Evolutionary conservation across 345 rosid species (phyloP).

Genomic region (Psidium guajava): DNA sequence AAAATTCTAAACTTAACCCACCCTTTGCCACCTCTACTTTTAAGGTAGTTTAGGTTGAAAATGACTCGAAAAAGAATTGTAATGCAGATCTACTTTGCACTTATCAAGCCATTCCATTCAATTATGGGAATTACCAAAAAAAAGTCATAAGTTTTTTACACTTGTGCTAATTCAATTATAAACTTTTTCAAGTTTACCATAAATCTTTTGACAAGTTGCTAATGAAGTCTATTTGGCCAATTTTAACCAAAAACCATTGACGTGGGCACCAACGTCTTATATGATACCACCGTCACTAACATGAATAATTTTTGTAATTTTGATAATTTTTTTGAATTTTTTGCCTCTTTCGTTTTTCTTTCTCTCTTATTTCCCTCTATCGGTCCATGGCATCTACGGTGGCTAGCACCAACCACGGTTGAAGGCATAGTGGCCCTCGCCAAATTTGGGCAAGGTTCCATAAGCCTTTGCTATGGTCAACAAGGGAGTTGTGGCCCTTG

Average conservation of each 20-base stretch:
- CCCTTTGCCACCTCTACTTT: no score
- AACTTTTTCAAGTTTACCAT: no score
- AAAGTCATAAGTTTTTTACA: no score
- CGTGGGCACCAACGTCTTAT: not conserved
- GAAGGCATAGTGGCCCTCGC: no score
- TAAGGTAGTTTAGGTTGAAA: not conserved
- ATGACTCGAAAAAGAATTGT: not conserved
- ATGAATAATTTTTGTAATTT: not conserved
- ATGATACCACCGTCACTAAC: accelerated
- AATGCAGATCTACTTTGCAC: not conserved
- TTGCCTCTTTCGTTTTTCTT: not conserved
- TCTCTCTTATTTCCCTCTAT: not conserved
- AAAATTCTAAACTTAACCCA: not conserved
- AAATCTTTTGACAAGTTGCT: not conserved
- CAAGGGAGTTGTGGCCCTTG: not conserved
- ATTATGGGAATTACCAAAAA: not conserved
- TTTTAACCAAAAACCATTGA: not conserved
- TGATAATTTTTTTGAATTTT: not conserved
- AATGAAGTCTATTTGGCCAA: not conserved
- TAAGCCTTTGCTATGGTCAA: not conserved
- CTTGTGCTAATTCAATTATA: no score
- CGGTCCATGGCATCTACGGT: not conserved
- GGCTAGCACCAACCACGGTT: no score
- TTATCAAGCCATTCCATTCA: not conserved
- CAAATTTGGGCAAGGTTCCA: no score